These are phyloP conservation scores for Musa troglodytarum DNA, from an alignment of 176 grass and related monocot species.

Conservation along the genomic window DNA sequence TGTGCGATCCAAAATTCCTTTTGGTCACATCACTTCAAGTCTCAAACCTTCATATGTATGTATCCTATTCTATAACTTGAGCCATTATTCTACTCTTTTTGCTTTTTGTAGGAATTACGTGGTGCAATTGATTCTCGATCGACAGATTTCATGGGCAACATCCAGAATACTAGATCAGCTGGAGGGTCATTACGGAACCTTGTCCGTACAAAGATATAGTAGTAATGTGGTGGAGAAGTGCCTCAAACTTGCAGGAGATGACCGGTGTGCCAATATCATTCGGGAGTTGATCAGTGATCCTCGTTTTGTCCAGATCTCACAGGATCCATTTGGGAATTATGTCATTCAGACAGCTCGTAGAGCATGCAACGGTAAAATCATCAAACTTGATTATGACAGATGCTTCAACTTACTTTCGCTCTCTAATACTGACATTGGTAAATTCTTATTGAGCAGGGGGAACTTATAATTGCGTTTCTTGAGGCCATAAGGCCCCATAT, in stretches of 20 bases:
- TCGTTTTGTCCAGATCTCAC: conserved; percentile 29
- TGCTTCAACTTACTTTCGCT: too few species aligned
- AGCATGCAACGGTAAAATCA: conserved; percentile 6
- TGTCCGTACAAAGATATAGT: conserved; percentile 77
- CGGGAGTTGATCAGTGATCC: conserved; percentile 54
- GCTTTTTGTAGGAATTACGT: conserved; percentile 73
- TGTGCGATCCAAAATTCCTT: too few species aligned
- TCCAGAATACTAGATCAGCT: conserved; percentile 46
- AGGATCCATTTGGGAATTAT: conserved; percentile 8
- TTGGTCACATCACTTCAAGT: too few species aligned
- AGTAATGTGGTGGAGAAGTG: conserved; percentile 81
- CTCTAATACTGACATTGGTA: too few species aligned
- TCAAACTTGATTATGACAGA: background rate
- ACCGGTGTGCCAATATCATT: conserved; percentile 28
- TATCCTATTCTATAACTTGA: background rate
- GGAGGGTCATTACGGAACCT: conserved; percentile 27
- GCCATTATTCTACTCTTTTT: background rate
- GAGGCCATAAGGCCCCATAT: too few species aligned
- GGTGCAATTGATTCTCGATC: conserved; percentile 61
- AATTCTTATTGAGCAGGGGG: too few species aligned
- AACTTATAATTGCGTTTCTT: too few species aligned
- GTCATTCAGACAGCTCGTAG: conserved; percentile 10
- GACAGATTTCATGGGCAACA: conserved; percentile 40
- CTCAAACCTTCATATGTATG: too few species aligned
- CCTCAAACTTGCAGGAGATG: conserved; percentile 22